Conservation (phyloP, 2,329 filamentous ascomycete genomes). For the Pseudogymnoascus sp. region DNA sequence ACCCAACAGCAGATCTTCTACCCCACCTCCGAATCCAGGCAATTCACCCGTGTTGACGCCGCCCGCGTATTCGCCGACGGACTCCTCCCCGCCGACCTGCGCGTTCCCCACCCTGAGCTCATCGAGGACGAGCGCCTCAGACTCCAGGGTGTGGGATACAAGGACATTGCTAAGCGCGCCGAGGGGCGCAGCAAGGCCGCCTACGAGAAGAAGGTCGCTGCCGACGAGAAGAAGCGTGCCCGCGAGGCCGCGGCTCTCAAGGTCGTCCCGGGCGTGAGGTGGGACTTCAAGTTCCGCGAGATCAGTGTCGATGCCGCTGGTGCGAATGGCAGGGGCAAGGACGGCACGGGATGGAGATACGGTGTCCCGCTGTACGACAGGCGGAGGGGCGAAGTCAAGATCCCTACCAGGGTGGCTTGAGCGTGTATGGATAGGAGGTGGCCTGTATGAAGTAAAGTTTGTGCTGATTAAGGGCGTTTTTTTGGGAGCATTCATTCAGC, state of each 20-base stretch:
- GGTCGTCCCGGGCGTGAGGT: slow-evolving; percentile 42
- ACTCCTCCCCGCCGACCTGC: slow-evolving; percentile 52
- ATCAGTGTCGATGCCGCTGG: slow-evolving; percentile 51
- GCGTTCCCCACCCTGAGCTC: slow-evolving; percentile 56
- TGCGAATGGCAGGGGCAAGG: slow-evolving; percentile 42
- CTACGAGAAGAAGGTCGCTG: slow-evolving; percentile 26
- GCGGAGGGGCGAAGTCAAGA: slow-evolving; percentile 57
- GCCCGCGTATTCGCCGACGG: slow-evolving; percentile 55
- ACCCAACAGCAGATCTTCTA: slow-evolving; percentile 59
- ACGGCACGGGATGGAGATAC: slow-evolving; percentile 54
- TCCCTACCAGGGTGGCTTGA: slow-evolving; percentile 49
- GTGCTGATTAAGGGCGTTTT: background rate
- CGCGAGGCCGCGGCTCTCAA: slow-evolving; percentile 37
- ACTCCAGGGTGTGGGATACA: slow-evolving; percentile 28
- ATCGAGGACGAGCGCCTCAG: slow-evolving; percentile 39
- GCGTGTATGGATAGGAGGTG: background rate
- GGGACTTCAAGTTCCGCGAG: slow-evolving; percentile 56
- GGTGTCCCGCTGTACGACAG: slow-evolving; percentile 56
- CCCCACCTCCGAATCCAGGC: slow-evolving; percentile 54
- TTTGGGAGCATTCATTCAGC: slow-evolving; percentile 2
- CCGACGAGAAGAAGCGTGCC: slow-evolving; percentile 18
- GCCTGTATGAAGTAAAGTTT: background rate
- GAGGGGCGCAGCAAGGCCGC: slow-evolving; percentile 29
- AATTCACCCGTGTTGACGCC: slow-evolving; percentile 58
- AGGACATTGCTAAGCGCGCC: slow-evolving; percentile 24